Evolutionary conservation across 2,329 filamentous ascomycete species (phyloP), one percentile per base, ranked within the genome.

Genomic region (Trichoderma asperellum): DNA sequence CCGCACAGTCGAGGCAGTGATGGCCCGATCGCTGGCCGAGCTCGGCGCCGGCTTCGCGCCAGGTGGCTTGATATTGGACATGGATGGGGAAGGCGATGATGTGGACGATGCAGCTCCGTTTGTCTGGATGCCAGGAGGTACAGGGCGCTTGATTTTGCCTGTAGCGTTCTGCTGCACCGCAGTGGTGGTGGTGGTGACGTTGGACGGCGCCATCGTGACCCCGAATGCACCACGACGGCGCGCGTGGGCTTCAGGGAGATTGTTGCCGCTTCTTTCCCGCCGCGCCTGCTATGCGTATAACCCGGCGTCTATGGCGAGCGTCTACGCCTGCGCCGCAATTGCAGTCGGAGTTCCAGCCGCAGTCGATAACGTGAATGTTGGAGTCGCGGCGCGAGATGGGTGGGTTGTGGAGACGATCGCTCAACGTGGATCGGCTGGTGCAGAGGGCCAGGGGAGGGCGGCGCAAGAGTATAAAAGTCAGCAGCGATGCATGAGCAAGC

Each of bases 141-240:
- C 83, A 71, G 89, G 89, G 43, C 90, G 89, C 81, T 93, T 93
- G 72, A 88, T 85, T 81, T 93, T 93, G 73, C 78, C 78, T 73
- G 80, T 75, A 74, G 79, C 81, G 76, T 80, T 79, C 70, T 82
- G 81, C 63, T 82, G 81, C 63, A 76, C 73, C 68, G 83, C 81
- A 69, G 83, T 81, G 70, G 85, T 82, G 76, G 85, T 83, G 68
- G 83, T 81, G 69, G 83, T 81, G 70, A 85, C 83, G 76, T 85
- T 84, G 75, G 86, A 83, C 71, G 87, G 85, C 77, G 86, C 85
- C 87, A 89, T 89, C 73, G 76, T 78, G 76, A 67, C 58, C 71
- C 72, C 71, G 72, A 67, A 76, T 73, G 73, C 73, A 56, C 61
- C 35, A 70, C 66, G 69, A 62, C 64, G 71, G 69, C 69, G 69